Conservation (phyloP, 139 green algal species). For the Coelastrella sp. region DNA sequence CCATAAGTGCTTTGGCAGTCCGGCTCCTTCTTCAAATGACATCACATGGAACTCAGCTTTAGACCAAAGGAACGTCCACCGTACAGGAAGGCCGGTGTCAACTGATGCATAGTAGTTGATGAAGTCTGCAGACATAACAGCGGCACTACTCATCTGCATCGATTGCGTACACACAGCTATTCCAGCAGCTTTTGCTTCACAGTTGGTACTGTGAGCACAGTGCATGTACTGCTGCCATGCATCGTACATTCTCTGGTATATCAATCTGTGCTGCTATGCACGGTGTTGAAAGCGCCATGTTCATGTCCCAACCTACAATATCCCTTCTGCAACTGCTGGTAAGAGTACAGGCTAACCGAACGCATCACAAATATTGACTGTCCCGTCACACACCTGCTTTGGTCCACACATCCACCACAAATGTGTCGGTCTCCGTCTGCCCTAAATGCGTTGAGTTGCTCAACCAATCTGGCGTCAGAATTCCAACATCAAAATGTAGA, state of each 20-base stretch:
- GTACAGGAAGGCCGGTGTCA: constrained; percentile 15
- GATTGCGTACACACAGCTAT: too few species aligned
- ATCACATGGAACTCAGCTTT: constrained; percentile 45
- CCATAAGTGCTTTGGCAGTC: constrained; percentile 11
- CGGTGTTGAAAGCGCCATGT: too few species aligned
- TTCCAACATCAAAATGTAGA: constrained; percentile 47
- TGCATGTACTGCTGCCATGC: too few species aligned
- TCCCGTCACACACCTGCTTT: constrained; percentile 32
- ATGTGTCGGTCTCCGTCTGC: constrained; percentile 31
- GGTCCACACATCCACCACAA: constrained; percentile 47
- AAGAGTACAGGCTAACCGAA: too few species aligned
- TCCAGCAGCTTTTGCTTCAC: too few species aligned
- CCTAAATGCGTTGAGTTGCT: constrained; percentile 6
- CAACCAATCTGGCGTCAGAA: constrained; percentile 42
- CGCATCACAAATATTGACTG: too few species aligned
- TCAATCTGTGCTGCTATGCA: too few species aligned
- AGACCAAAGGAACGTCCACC: constrained; percentile 43
- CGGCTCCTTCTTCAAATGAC: neutral
- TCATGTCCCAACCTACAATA: too few species aligned
- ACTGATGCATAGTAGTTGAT: constrained; percentile 49
- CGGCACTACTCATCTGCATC: too few species aligned
- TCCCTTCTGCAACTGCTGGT: too few species aligned
- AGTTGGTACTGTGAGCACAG: too few species aligned
- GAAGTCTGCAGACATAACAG: constrained; percentile 26
- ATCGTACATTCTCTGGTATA: too few species aligned